Conservation (phyloP, 2,329 filamentous ascomycete species). For the Elsinoe ampelina region DNA sequence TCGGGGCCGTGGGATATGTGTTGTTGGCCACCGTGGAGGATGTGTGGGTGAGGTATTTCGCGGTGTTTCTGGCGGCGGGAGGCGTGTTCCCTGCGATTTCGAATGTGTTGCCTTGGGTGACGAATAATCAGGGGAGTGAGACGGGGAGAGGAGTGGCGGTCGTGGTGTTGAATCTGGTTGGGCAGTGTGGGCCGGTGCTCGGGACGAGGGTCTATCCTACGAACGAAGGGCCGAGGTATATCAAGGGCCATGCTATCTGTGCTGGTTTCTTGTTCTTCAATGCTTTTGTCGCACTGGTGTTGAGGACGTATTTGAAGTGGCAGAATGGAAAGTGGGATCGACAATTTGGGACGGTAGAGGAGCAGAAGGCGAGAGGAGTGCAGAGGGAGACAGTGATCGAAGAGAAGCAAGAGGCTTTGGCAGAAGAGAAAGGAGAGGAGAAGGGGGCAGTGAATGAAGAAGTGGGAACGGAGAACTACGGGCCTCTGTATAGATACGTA, state of each 20-base stretch:
- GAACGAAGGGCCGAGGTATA: slow-evolving; percentile 40
- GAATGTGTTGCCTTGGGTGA: slow-evolving; percentile 20
- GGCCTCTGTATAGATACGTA: slow-evolving; percentile 22
- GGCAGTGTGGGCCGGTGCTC: slow-evolving; percentile 63
- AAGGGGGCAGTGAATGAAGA: slow-evolving; percentile 16
- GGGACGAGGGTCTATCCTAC: slow-evolving; percentile 48
- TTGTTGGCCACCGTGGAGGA: slow-evolving; percentile 50
- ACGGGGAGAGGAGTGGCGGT: slow-evolving; percentile 17
- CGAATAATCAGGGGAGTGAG: slow-evolving; percentile 22
- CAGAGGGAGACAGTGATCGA: not conserved
- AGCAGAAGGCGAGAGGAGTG: slow-evolving; percentile 19
- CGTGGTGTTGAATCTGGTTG: slow-evolving; percentile 53
- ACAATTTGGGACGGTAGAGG: slow-evolving; percentile 31
- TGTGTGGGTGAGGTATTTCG: slow-evolving; percentile 41
- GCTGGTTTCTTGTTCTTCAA: slow-evolving; percentile 53
- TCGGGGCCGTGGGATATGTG: slow-evolving; percentile 55
- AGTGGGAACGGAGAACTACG: slow-evolving; percentile 22
- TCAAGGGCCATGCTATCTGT: slow-evolving; percentile 48
- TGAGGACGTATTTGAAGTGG: slow-evolving; percentile 46
- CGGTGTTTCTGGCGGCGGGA: slow-evolving; percentile 21
- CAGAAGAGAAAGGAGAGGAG: slow-evolving; percentile 15
- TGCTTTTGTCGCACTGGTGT: slow-evolving; percentile 41
- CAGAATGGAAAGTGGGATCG: slow-evolving; percentile 52
- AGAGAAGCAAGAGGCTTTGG: slow-evolving; percentile 14
- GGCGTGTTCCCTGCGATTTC: slow-evolving; percentile 23